Base-by-base conservation (phyloP, 768 basidiomycete species). In the Pleurotus platypus region DNA sequence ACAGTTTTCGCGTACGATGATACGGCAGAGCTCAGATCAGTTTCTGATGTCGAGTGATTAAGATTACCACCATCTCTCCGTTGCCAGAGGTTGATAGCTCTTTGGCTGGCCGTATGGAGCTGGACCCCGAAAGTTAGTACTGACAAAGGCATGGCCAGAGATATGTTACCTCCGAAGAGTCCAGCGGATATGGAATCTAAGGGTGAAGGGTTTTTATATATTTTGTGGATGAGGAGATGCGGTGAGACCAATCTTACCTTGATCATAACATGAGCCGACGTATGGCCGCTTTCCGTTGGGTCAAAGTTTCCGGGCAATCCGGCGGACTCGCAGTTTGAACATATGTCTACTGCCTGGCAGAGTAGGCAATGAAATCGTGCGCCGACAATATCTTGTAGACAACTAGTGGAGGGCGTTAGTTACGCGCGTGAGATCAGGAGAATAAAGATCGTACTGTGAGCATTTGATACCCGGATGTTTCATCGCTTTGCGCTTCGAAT, bases 311-410 rank as follows among this genome's bases (percentile, higher is more conserved):
- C 91, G 2, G 92, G 91, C 35, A 94, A 76, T 26, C 92, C 92
- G 24, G 87, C 90, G 9, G 89, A 87, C 68, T 94, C 92, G 67
- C 92, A 94, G 61, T 92, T 90, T 15, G 87, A 81, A 62, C 92
- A 94, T 35, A 94, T 92, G 63, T 94, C 91, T 40, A 92, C 80
- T 6, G 85, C 82, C 40, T 88, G 83, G 67, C 95, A 98, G 18
- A 92, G 85, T 8, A 91, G 90, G 64, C 95, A 98, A 64, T 94
- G 95, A 71, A 94, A 97, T 3, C 92, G 82, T 13, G 94, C 92
- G 15, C 95, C 95, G 22, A 95, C 81, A 60, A 98, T 95, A 61
- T 94, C 92, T 61, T 87, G 85, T 58, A 90, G 73, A 67, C 94
- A 98, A 63, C 94, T 94, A 63, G 16, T 49, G 47, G 46, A 35